Evolutionary conservation across 2,329 filamentous ascomycete species (phyloP), one percentile per base, ranked within the genome.

Genomic region (Beauveria bassiana): DNA sequence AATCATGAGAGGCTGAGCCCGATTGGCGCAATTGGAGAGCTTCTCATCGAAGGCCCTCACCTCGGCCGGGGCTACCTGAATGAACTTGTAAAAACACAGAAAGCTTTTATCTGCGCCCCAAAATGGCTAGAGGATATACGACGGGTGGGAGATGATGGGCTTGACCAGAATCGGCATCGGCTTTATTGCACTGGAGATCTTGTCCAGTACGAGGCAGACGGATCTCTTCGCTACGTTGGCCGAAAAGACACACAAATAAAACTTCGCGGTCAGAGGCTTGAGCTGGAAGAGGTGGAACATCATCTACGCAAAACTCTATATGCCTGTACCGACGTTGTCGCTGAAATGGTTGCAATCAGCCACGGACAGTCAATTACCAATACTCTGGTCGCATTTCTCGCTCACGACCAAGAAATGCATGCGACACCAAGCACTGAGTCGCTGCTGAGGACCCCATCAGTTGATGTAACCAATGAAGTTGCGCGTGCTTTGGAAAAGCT

Each of bases 221-320:
- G 78, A 0, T 68, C 68, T 5, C 65, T 83, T 7, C 66, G 72
- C 0, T 81, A 77, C 46, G 62, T 82, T 20, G 80, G 81, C n/a
- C 75, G 84, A 16, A 84, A 83, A 63, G 84, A 87, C 64, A 76
- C 76, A 0, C 84, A 86, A 66, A 76, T 86, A 50, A 87, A 87
- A 67, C 70, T 87, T 7, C 77, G 79, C 14, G 86, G 86, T 18
- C 85, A 80, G 62, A 71, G 83, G 34, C 74, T 85, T 47, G 86
- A 82, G 70, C 74, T 82, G 4, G 69, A 31, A 51, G 47, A 51
- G 18, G n/a, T 65, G n/a, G 65, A 62, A 2, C 73, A 64, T 72
- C 75, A 80, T 68, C 71, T 80, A 0, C 64, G 59, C 1, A 66
- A 67, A 18, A 54, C 62, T 4, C 66, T 66, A 31, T 18, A 28